Percentiles rank a stretch among this genome's conserved stretches.
These are phyloP conservation scores for sunflower (Helianthus annuus) DNA, from an alignment of 129 eudicot genomes.

Conservation along the genomic window DNA sequence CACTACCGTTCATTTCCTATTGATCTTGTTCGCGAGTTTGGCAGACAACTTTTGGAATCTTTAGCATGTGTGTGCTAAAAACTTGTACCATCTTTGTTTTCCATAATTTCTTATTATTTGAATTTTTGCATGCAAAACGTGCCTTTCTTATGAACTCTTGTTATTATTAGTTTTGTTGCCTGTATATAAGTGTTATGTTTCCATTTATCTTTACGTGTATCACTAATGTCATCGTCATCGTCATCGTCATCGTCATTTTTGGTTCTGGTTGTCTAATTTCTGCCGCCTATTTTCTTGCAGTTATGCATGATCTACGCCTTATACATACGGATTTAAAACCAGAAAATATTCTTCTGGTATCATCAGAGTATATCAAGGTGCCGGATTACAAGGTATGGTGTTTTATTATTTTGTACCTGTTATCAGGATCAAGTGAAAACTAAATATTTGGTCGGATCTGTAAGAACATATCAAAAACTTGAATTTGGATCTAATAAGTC, in stretches of 20 bases:
- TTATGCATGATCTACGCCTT: constrained; percentile 89
- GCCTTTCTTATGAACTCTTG: neutral
- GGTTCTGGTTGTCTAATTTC: constrained; percentile 15
- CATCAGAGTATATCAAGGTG: constrained; percentile 80
- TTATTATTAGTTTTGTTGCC: too few species aligned
- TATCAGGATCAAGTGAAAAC: too few species aligned
- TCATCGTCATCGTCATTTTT: neutral
- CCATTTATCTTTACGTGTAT: neutral
- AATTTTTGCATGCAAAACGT: neutral
- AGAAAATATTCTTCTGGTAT: constrained; percentile 86
- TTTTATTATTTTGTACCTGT: too few species aligned
- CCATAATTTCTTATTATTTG: neutral
- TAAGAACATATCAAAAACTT: too few species aligned
- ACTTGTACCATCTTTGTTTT: constrained; percentile 45
- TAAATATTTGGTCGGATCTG: too few species aligned
- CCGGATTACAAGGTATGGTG: constrained; percentile 80
- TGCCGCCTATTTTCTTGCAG: constrained; percentile 47
- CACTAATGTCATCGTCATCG: neutral
- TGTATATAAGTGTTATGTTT: neutral
- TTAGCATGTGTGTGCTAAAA: constrained; percentile 85
- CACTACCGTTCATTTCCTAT: constrained; percentile 95
- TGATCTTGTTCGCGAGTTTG: constrained; percentile 99
- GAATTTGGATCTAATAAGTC: too few species aligned
- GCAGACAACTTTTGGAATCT: constrained; percentile 99
- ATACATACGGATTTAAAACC: constrained; percentile 96